Conservation (phyloP, 768 basidiomycete genomes). For the Tubosaeta sp. region DNA sequence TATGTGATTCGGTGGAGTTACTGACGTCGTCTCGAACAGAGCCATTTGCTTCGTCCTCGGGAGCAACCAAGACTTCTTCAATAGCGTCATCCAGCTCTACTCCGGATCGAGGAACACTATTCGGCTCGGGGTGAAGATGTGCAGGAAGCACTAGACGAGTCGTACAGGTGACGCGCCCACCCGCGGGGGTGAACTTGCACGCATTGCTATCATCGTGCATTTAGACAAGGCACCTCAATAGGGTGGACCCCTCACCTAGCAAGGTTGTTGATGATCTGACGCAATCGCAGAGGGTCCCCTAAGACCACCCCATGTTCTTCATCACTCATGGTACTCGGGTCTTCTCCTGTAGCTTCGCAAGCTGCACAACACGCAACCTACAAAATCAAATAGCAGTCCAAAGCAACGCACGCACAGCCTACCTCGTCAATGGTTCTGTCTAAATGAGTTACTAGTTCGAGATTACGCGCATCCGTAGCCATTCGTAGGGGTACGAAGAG, state of each 20-base stretch:
- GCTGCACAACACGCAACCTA: constrained; percentile 58
- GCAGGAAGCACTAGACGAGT: constrained; percentile 53
- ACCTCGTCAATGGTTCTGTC: constrained; percentile 67
- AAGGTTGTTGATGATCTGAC: constrained; percentile 82
- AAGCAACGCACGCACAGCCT: neutral
- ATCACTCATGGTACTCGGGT: constrained; percentile 7
- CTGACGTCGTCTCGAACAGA: neutral
- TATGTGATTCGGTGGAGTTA: neutral
- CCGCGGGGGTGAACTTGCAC: constrained; percentile 73
- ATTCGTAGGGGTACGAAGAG: constrained; percentile 66
- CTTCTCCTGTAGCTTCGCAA: constrained; percentile 57
- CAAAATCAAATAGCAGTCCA: neutral
- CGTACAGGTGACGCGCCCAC: constrained; percentile 61
- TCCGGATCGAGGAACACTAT: neutral
- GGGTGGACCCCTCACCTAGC: constrained; percentile 45
- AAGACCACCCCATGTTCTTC: constrained; percentile 66
- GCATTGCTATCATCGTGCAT: constrained; percentile 51
- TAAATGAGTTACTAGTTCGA: constrained; percentile 64
- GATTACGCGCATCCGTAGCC: constrained; percentile 60
- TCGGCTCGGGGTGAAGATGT: constrained; percentile 14
- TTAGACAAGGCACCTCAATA: neutral
- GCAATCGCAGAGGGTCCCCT: constrained; percentile 77
- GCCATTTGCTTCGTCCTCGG: constrained; percentile 34
- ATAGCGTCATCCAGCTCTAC: constrained; percentile 11
- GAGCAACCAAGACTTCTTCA: constrained; percentile 23